Evolutionary conservation across 2,329 filamentous ascomycete species (phyloP).

Genomic region (Fusarium xylarioides): DNA sequence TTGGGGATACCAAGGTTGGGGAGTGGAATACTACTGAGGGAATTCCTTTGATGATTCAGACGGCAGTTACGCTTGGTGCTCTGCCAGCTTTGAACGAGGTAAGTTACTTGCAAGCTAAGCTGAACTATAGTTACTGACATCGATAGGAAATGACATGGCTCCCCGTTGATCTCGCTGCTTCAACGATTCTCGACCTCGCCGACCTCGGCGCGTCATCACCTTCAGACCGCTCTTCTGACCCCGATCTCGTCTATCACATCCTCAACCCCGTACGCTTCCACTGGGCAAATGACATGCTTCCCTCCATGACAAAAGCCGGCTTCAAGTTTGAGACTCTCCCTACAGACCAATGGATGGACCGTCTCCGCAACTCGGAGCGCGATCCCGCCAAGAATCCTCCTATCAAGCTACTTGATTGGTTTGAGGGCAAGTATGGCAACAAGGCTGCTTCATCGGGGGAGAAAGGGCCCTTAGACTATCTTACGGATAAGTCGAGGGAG

Average conservation of each 20-base stretch:
- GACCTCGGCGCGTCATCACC: background rate
- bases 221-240: background rate
- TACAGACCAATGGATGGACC: constrained; percentile 54
- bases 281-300: constrained; percentile 61
- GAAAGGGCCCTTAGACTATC: constrained; percentile 15
- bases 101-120: too few species aligned
- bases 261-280: constrained; percentile 48
- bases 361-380: constrained; percentile 54
- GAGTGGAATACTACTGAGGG: constrained; percentile 63
- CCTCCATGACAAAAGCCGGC: constrained; percentile 54
- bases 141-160: constrained; percentile 36
- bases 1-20: constrained; percentile 57
- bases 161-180: constrained; percentile 29
- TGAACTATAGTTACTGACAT: background rate
- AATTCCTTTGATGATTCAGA: constrained; percentile 62
- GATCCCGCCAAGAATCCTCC: constrained; percentile 59
- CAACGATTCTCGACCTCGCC: constrained; percentile 25
- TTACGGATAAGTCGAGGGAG: constrained; percentile 26
- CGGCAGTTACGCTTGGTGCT: constrained; percentile 55
- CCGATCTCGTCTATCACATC: constrained; percentile 34
- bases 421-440: constrained; percentile 45
- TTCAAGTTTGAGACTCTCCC: constrained; percentile 57
- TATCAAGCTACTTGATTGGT: constrained; percentile 64
- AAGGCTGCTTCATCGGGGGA: constrained; percentile 23
- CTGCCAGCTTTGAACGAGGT: constrained; percentile 58